Evolutionary conservation across 768 basidiomycete genomes (phyloP).

Genomic region (Coprinopsis sp.): DNA sequence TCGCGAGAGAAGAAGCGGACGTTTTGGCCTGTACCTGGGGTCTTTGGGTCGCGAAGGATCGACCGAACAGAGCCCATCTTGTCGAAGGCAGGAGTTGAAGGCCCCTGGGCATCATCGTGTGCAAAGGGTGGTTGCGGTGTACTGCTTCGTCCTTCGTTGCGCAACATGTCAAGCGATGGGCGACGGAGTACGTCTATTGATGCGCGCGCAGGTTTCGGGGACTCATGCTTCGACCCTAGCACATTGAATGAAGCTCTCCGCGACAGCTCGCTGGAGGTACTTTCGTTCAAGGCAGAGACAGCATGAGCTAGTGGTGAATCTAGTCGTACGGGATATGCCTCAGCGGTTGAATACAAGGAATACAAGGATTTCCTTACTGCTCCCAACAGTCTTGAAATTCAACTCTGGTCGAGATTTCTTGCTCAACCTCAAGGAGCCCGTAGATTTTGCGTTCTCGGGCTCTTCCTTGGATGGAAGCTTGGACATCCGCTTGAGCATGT

Average conservation of each 20-base stretch:
- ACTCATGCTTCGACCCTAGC: slow-evolving; percentile 7
- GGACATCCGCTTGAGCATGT: slow-evolving; percentile 53
- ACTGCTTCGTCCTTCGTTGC: slow-evolving; percentile 20
- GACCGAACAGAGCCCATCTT: slow-evolving; percentile 58
- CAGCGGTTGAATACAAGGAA: neutral
- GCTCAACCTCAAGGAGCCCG: slow-evolving; percentile 36
- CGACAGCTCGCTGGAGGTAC: slow-evolving; percentile 7
- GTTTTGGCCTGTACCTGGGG: slow-evolving; percentile 74
- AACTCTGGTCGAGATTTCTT: slow-evolving; percentile 47
- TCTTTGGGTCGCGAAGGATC: slow-evolving; percentile 65
- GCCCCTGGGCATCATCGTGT: slow-evolving; percentile 23
- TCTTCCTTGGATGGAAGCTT: slow-evolving; percentile 39
- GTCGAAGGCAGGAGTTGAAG: slow-evolving; percentile 24
- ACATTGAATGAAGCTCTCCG: slow-evolving; percentile 9
- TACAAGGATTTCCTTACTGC: slow-evolving; percentile 9
- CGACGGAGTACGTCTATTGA: slow-evolving; percentile 24
- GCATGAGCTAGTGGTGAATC: slow-evolving; percentile 29
- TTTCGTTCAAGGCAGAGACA: neutral
- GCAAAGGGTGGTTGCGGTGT: slow-evolving; percentile 11
- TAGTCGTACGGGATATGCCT: slow-evolving; percentile 6
- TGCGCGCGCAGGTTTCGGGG: slow-evolving; percentile 21
- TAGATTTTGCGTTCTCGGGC: slow-evolving; percentile 26
- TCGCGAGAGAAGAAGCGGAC: slow-evolving; percentile 75
- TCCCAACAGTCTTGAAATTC: slow-evolving; percentile 12
- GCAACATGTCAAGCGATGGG: slow-evolving; percentile 38